Percentiles rank a stretch among this genome's conserved stretches.
phyloP scores from a whole-genome alignment of 1,284 basidiomycete genomes.

The Ustilago loliicola region DNA sequence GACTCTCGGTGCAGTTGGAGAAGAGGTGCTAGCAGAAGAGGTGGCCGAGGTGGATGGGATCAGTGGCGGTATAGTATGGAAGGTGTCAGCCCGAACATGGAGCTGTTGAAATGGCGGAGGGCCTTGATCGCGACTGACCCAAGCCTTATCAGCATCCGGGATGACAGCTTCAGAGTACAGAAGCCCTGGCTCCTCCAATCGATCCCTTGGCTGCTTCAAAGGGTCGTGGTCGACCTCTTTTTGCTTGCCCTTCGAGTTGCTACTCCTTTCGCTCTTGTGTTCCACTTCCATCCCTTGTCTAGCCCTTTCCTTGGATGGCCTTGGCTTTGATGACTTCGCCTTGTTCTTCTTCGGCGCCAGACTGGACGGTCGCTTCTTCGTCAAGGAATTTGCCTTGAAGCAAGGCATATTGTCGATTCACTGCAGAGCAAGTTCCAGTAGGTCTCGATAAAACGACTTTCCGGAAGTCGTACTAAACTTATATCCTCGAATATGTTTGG shows the following conservation, averaged over 20 bases:
- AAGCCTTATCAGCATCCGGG: not conserved
- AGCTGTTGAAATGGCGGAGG: not conserved
- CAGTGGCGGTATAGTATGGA: conserved; percentile 12
- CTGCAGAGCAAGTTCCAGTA: not conserved
- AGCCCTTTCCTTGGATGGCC: not conserved
- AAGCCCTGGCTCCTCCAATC: not conserved
- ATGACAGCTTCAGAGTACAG: not conserved
- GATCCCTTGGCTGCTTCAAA: not conserved
- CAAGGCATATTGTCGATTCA: conserved; percentile 20
- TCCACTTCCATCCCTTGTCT: not conserved
- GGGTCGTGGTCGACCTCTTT: conserved; percentile 4
- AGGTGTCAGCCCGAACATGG: not conserved
- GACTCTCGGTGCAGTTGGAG: conserved; percentile 11
- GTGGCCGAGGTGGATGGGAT: not conserved
- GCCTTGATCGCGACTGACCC: not conserved
- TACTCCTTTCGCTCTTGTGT: not conserved
- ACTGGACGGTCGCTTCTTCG: conserved; percentile 9
- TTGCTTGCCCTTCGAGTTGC: conserved; percentile 18
- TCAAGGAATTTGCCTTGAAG: conserved; percentile 13
- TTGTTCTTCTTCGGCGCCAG: conserved; percentile 1
- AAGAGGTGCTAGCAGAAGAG: conserved; percentile 6
- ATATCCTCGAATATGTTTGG: not conserved
- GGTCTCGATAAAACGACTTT: conserved; percentile 23
- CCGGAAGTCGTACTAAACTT: conserved; percentile 28
- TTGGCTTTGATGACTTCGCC: not conserved